Evolutionary conservation across 202 grass and related monocot genomes (phyloP), one percentile per base, ranked within the genome.

Genomic region (Saccharum hybrid): DNA sequence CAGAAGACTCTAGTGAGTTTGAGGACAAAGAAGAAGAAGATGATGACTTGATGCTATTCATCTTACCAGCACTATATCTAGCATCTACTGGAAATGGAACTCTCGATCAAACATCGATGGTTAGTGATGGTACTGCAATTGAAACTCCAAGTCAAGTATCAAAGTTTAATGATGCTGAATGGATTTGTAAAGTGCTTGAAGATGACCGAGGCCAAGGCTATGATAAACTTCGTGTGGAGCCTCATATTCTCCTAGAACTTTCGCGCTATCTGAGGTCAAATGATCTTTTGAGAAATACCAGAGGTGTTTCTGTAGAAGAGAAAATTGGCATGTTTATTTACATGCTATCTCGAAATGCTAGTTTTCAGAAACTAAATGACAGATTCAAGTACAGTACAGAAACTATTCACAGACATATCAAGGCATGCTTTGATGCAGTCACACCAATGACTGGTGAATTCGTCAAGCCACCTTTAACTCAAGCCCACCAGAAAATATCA

Each of bases 261-360:
- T 62, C 68, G 19, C 33, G 5, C 7, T 68, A 68, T 68, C 74
- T 90, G 9, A 82, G 61, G 62, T 82, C 61, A 68, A 86, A 86
- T 7, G 39, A 86, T 51, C 79, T 86, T 48, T 57, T 90, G 61
- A 75, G 40, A 6, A 90, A 88, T 62, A 83, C 88, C 49, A 80
- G 77, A 76, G 85, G 80, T 52, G 59, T 86, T 68, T 82, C 90
- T 74, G 90, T 91, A 9, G 90, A 91, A 85, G 90, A 85, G 73
- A 74, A 91, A 68, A 68, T 91, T 60, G 85, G 72, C 78, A 91
- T 91, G 48, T 91, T 91, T 81, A 56, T 89, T n/a, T 88, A 91
- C 57, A 91, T 87, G 86, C 26, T 91, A 42, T 87, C 84, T 28
- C 65, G 66, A 48, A 89, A 87, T 72, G 76, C 84, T 38, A 91